Base-by-base conservation (phyloP, 305 asterid species). In the Striga hermonthica region DNA sequence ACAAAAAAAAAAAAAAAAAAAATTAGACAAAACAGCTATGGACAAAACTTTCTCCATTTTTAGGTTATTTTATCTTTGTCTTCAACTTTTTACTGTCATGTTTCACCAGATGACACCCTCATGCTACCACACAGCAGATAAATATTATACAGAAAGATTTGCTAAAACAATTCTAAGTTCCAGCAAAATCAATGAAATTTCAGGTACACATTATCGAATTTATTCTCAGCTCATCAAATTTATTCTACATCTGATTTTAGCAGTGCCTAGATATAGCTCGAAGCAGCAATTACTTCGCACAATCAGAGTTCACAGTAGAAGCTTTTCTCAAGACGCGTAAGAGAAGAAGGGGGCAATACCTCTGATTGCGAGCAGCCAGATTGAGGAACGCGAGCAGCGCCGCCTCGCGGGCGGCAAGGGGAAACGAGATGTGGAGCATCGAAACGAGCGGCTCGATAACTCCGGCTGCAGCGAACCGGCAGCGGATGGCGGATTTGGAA, bases 371-470 rank as follows among this genome's bases (percentile, higher is more conserved):
- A 60, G 84, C 92, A 43, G 98, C 98, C 70, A 91, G 95, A 73
- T 91, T 91, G 70, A 91, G 96, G 74, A 91, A 87, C 56, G 96
- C 98, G 45, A 88, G 84, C 1, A 91, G 85, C 31, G 94, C 91
- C 28, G 95, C 78, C 74, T 91, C 98, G 9, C 96, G 86, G 68
- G 95, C 90, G 7, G 75, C 74, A 13, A 81, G 70, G 14, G 83
- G 79, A 34, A 81, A 70, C 15, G 80, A 81, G 28, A 69, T 54
- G 59, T 75, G 82, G 47, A 91, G 88, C 96, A 91, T 84, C 58
- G 84, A 69, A 36, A 91, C 86, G 44, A 91, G 91, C 59, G 96
- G 96, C 72, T 84, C 85, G 66, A 91, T 84, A 50, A 83, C 95
- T 15, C 96, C 95, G 63, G 94, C 89, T 35, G 89, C 87, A 44